Evolutionary conservation across 2,329 filamentous ascomycete species (phyloP), one percentile per base, ranked within the genome.

Genomic region (Ceratocystis albifundus): DNA sequence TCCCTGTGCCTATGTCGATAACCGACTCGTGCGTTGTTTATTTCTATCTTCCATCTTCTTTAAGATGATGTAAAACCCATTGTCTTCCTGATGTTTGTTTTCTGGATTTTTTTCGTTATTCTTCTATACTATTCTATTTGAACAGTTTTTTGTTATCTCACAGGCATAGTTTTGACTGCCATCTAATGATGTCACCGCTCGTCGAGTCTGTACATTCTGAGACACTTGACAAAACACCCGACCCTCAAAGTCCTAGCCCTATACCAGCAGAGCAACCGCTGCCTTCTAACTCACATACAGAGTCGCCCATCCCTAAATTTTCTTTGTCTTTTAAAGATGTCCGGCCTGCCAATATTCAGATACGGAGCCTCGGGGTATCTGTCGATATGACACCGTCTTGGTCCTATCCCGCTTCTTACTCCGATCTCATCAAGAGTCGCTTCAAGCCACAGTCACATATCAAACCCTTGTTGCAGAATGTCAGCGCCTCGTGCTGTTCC

Each of bases 401-500:
- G 71, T 71, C 80, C 12, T 78, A 80, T 10, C 79, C 79, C 0
- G 72, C 75, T 1, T 81, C 79, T 0, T 81, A 80, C 50, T 72
- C 74, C 0, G 75, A 77, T 28, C 73, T 78, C 5, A 73, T 77
- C 63, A 74, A 73, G 67, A 70, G 72, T 66, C 76, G 71, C 50
- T 75, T 75, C 69, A 74, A 75, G 69, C 77, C 75, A 3, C 70
- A 70, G 1, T 72, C 76, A 2, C 71, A 71, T 5, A 74, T 75
- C 67, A 84, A 84, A 71, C 74, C 76, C 4, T 82, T 91, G 10
- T 76, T 91, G 8, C 77, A 85, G 64, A 80, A 82, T 36, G 82
- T 90, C 59, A 82, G 81, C 69, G 86, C 86, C 1, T 80, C 83
- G 28, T 81, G 90, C 72, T 78, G 79, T 2, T 80, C 82, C 6